Percentiles rank a stretch among this genome's conserved stretches.
Conservation (phyloP, 495 filamentous ascomycete genomes). For the Xylaria nigripes region DNA sequence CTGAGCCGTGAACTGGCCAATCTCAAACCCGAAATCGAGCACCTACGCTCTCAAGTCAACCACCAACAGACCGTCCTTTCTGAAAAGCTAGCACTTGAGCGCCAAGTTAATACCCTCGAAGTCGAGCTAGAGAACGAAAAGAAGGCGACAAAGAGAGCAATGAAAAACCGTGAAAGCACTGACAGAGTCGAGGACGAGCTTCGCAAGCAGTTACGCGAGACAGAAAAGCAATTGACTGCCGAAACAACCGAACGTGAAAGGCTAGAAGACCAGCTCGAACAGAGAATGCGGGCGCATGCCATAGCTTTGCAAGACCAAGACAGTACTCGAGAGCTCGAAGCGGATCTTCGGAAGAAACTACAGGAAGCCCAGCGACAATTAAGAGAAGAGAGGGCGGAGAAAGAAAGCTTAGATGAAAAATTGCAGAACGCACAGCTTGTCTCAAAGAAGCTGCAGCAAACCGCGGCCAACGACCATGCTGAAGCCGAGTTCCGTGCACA, state of each 20-base stretch:
- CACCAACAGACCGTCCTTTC: slow-evolving; percentile 57
- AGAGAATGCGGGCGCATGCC: slow-evolving; percentile 20
- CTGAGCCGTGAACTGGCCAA: slow-evolving; percentile 62
- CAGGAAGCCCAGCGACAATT: slow-evolving; percentile 24
- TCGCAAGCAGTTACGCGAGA: slow-evolving; percentile 37
- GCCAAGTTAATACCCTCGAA: slow-evolving; percentile 65
- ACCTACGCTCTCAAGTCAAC: slow-evolving; percentile 59
- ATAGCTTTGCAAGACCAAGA: slow-evolving; percentile 18
- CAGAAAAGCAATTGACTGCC: slow-evolving; percentile 44
- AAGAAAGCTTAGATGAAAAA: slow-evolving; percentile 29
- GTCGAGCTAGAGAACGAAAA: slow-evolving; percentile 75
- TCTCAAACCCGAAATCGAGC: slow-evolving; percentile 70
- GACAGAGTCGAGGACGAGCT: slow-evolving; percentile 37
- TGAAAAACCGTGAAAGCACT: slow-evolving; percentile 42
- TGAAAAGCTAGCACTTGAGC: slow-evolving; percentile 68
- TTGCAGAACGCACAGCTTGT: slow-evolving; percentile 26
- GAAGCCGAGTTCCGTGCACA: slow-evolving; percentile 16
- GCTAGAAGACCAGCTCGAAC: slow-evolving; percentile 31
- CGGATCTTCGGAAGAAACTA: slow-evolving; percentile 25
- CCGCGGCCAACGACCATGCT: slow-evolving; percentile 1
- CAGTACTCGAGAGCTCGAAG: slow-evolving; percentile 19
- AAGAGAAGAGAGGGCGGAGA: slow-evolving; percentile 29
- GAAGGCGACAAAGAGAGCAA: slow-evolving; percentile 52
- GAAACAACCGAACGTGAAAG: slow-evolving; percentile 40
- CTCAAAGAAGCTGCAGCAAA: slow-evolving; percentile 34